Percentiles rank a stretch among this genome's conserved stretches.
phyloP scores from a whole-genome alignment of 345 rosid species.

The Eutrema yunnanense region DNA sequence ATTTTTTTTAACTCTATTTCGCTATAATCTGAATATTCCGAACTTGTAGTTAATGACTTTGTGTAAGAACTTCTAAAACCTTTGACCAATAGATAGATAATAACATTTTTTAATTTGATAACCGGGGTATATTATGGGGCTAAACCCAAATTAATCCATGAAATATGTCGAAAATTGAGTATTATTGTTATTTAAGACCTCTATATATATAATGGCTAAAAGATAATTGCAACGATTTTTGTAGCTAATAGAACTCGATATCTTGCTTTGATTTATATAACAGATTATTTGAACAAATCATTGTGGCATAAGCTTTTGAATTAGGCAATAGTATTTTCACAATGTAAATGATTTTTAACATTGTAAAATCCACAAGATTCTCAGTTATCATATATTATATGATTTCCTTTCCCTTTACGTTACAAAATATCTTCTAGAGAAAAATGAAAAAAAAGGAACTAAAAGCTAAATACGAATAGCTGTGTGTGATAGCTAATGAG shows the following conservation, averaged over 20 bases:
- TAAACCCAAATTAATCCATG: too few species aligned
- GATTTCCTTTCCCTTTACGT: not conserved
- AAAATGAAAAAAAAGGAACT: not conserved
- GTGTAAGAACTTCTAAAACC: too few species aligned
- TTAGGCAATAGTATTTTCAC: not conserved
- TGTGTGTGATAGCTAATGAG: conserved; percentile 20
- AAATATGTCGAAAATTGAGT: not conserved
- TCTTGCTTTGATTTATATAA: not conserved
- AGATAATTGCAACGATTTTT: not conserved
- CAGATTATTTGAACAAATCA: not conserved
- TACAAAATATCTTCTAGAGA: not conserved
- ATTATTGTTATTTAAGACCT: not conserved
- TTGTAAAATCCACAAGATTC: not conserved
- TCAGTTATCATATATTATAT: not conserved
- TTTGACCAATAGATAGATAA: not conserved
- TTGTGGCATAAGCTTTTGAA: not conserved
- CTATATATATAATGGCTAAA: not conserved
- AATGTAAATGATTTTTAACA: not conserved
- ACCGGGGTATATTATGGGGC: too few species aligned
- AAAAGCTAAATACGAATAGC: conserved; percentile 3
- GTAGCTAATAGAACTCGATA: not conserved
- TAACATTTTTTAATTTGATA: too few species aligned
- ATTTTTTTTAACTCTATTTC: too few species aligned
- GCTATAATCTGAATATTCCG: too few species aligned
- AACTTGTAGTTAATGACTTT: too few species aligned